Percentiles rank a stretch among this genome's conserved stretches.
Conservation (phyloP, 371 early-diverging fungal species). For the Rhizopus microsporus region DNA sequence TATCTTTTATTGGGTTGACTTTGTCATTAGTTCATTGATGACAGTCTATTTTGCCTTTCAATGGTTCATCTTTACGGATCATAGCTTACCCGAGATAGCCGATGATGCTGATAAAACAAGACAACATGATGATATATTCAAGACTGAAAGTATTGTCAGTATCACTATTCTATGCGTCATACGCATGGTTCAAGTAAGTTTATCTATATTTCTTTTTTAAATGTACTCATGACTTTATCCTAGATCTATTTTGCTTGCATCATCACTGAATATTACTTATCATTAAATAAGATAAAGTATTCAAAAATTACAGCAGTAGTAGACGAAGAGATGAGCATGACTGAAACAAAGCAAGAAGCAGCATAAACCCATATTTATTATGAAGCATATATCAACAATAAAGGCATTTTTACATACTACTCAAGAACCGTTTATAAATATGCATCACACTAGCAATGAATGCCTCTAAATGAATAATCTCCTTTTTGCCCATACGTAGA, state of each 20-base stretch:
- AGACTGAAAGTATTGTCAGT: conserved; percentile 45
- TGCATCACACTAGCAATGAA: conserved; percentile 92
- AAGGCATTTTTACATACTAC: conserved; percentile 9
- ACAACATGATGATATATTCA: conserved; percentile 26
- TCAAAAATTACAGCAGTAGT: conserved; percentile 30
- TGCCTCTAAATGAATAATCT: conserved; percentile 98
- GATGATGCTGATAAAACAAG: conserved; percentile 32
- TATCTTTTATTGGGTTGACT: conserved; percentile 49
- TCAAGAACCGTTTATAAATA: conserved; percentile 53
- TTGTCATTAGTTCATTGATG: conserved; percentile 31
- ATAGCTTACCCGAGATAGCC: conserved; percentile 39
- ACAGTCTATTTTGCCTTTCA: conserved; percentile 41
- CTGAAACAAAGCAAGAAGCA: conserved; percentile 2
- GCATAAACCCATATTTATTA: background rate
- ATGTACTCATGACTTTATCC: background rate
- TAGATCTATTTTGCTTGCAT: conserved; percentile 51
- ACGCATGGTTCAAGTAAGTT: conserved; percentile 44
- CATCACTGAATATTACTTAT: conserved; percentile 35
- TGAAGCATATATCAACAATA: background rate
- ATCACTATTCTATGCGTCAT: conserved; percentile 38
- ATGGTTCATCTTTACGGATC: conserved; percentile 51
- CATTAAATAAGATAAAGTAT: conserved; percentile 31
- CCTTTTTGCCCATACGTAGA: conserved; percentile 85
- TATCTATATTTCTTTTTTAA: background rate
- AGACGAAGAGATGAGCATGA: conserved; percentile 21